phyloP scores from a whole-genome alignment of 805 yeast genomes.

The Brettanomyces sp. region DNA sequence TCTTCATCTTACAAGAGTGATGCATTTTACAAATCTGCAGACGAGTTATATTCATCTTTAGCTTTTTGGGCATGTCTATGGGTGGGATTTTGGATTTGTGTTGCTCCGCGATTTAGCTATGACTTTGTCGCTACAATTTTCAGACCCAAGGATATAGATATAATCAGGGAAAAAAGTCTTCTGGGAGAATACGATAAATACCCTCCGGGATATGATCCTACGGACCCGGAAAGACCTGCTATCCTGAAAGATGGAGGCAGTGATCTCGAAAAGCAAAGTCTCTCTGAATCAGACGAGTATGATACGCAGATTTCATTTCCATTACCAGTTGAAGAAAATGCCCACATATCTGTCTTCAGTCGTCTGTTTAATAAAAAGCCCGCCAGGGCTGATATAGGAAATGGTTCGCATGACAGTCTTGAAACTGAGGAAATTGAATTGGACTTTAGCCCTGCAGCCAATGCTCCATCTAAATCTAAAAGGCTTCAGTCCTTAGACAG shows the following conservation, averaged over 20 bases:
- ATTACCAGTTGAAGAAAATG: not conserved
- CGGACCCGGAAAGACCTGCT: conserved; percentile 58
- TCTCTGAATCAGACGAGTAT: not conserved
- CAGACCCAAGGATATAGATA: conserved; percentile 61
- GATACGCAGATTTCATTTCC: not conserved
- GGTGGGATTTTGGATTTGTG: conserved; percentile 53
- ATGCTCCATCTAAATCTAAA: conserved; percentile 3
- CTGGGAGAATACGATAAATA: conserved; percentile 61
- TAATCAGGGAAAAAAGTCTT: conserved; percentile 60
- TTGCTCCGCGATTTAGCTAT: conserved; percentile 57
- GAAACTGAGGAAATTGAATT: conserved; percentile 45
- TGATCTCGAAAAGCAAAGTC: not conserved
- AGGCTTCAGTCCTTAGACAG: conserved; percentile 15
- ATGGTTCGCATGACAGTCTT: conserved; percentile 26
- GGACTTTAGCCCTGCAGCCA: conserved; percentile 22
- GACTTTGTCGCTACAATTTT: conserved; percentile 46
- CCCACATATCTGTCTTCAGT: conserved; percentile 26
- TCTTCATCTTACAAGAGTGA: conserved; percentile 40
- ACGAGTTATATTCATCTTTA: conserved; percentile 51
- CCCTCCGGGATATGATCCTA: conserved; percentile 67
- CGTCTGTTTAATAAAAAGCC: conserved; percentile 24
- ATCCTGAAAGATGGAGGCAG: not conserved
- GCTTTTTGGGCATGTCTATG: conserved; percentile 61
- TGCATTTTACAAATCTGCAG: conserved; percentile 61
- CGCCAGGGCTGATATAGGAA: conserved; percentile 24